These are phyloP conservation scores for Saturnispora besseyi DNA, from an alignment of 805 yeast genomes.

Conservation along the genomic window DNA sequence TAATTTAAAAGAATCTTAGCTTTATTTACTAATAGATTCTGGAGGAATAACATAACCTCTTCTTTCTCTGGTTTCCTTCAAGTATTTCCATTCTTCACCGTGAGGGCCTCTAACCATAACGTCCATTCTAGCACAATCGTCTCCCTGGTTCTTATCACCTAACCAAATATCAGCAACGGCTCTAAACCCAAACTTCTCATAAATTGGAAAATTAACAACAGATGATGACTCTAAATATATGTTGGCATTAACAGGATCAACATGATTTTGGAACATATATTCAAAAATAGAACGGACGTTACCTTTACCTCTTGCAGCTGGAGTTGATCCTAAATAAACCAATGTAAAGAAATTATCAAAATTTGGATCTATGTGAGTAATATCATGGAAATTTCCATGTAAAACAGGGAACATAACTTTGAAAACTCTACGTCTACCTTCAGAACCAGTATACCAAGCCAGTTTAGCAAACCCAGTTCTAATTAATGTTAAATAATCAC, in stretches of 20 bases:
- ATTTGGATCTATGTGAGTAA: constrained; percentile 32
- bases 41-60: constrained; percentile 22
- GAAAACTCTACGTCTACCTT: constrained; percentile 42
- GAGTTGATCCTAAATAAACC: constrained; percentile 30
- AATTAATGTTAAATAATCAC: constrained; percentile 38
- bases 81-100: constrained; percentile 24
- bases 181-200: constrained; percentile 42
- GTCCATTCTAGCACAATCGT: constrained; percentile 31
- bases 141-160: constrained; percentile 24
- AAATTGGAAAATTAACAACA: constrained; percentile 40
- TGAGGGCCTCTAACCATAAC: constrained; percentile 31
- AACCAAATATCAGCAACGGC: constrained; percentile 41
- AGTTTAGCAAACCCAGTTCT: constrained; percentile 44
- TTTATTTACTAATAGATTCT: constrained; percentile 7
- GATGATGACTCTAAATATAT: constrained; percentile 45
- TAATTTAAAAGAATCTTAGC: background rate
- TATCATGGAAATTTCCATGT: constrained; percentile 39
- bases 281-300: constrained; percentile 43
- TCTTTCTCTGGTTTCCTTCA: constrained; percentile 21
- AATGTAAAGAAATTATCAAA: constrained; percentile 26
- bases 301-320: constrained; percentile 47
- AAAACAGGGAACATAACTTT: constrained; percentile 42
- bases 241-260: constrained; percentile 34
- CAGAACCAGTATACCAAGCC: constrained; percentile 40
- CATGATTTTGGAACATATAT: constrained; percentile 36